Evolutionary conservation across 1,139 yeast genomes (phyloP), one percentile per base, ranked within the genome.

Genomic region (Debaryomycetaceae sp.): DNA sequence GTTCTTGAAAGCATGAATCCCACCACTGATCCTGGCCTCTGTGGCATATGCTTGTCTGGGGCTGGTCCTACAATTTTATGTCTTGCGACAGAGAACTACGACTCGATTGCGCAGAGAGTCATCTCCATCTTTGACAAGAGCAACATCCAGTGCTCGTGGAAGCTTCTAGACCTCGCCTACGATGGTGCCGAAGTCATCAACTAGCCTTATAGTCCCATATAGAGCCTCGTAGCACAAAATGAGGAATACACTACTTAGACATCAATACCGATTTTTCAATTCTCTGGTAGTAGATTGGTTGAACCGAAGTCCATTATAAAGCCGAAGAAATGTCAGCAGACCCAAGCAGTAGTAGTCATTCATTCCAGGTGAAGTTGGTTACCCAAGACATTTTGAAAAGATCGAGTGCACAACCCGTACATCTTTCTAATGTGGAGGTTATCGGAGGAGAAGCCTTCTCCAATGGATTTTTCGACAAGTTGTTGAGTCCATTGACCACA

Each of bases 11-110:
- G 86, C 13, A 83, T 91, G 44, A 88, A 95, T 0, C 98, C 98
- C 34, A 75, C 79, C 36, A 73, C 87, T 5, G 87, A 87, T 62
- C 85, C 85, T 1, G 97, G 97, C 2, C 76, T 91, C 40, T 76
- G 95, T 52, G 99, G 99, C 42, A 89, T 93, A 55, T 93, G 99
- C 65, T 76, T 93, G 45, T 87, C 96, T 17, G 99, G 99, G 43
- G 99, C 99, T 5, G 99, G 99, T 1, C 99, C 99, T 44, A 93
- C 99, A 20, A 91, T 93, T 46, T 73, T 93, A 55, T 96, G 97
- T 44, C 76, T 93, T 52, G 99, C 99, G 9, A 90, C 97, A 5
- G 85, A 80, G 14, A 85, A 87, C 59, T 93, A 82, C 58, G 97
- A 90, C 8, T 75, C 70, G n/a, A 90, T 93, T 56, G 96, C 99